Evolutionary conservation across 495 filamentous ascomycete species (phyloP), one percentile per base, ranked within the genome.

Genomic region (Tuber microsphaerosporum): DNA sequence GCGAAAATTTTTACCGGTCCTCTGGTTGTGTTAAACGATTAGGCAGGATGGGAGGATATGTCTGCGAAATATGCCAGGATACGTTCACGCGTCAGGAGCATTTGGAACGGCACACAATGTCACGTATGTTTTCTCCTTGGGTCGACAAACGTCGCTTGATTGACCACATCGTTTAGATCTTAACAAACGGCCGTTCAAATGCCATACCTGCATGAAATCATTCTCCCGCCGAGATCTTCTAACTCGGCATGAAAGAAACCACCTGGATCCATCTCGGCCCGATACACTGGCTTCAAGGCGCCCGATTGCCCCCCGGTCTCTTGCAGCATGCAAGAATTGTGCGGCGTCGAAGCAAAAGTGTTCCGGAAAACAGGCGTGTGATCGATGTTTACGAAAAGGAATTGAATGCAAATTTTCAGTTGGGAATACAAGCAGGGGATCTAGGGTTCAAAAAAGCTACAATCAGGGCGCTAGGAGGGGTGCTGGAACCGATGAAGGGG

Each of bases 11-110:
- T 65, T 26, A 34, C 19, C 14, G 31, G 17, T 65, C 26, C 56
- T 31, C 56, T 65, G 0, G 56, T 26, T 65, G 56, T 65, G 56
- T 65, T 65, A 26, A 19, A 16, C 22, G 26, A 34, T 17, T 17
- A 17, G 56, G 1, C 14, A 19, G 14, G 56, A 65, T 65, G 56
- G 56, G 56, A 65, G 56, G 56, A 65, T 65, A 65, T 65, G 56
- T 65, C 56, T 65, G 56, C 14, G 56, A 65, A 65, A 65, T 65
- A 65, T 65, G 56, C 56, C 56, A 65, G 17, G 56, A 65, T 65
- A 65, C 56, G 5, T 65, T 65, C 56, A 65, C 56, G 56, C 56
- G 56, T 65, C 56, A 65, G 56, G 56, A 65, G 56, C 56, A 65
- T 26, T 7, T 65, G 56, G 56, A 65, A 8, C 56, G 56, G 56